These are phyloP conservation scores for Drechslerella dactyloides DNA, from an alignment of 2,329 filamentous ascomycete species.

Conservation along the genomic window DNA sequence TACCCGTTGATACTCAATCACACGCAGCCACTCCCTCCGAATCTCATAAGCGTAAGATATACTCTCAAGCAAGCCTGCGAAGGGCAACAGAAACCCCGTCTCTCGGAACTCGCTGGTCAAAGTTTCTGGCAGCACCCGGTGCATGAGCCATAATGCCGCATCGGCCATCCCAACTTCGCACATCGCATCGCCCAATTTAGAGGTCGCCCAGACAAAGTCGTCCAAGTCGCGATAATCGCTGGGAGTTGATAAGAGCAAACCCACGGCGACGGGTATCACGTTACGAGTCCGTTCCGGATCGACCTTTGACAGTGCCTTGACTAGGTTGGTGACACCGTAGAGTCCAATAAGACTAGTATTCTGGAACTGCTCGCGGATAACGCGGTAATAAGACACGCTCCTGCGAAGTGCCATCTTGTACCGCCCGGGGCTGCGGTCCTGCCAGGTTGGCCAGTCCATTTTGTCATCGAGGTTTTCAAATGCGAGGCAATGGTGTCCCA, in stretches of 20 bases:
- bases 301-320: conserved; percentile 32
- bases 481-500: conserved; percentile 9
- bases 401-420: conserved; percentile 32
- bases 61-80: conserved; percentile 4
- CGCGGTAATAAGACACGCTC: conserved; percentile 20
- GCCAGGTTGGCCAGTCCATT: conserved; percentile 16
- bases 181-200: conserved; percentile 29
- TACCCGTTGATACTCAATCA: conserved; percentile 1
- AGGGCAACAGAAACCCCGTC: not conserved
- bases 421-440: conserved; percentile 13
- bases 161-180: conserved; percentile 18
- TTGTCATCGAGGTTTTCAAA: conserved; percentile 23
- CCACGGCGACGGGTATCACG: conserved; percentile 6
- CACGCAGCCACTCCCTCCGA: not conserved
- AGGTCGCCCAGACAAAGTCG: conserved; percentile 11
- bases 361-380: conserved; percentile 10
- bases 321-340: conserved; percentile 16
- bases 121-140: conserved; percentile 1
- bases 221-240: not conserved
- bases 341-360: conserved; percentile 24
- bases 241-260: conserved; percentile 12
- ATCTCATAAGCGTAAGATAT: conserved; percentile 12
- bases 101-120: not conserved
- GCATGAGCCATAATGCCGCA: conserved; percentile 3
- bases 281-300: conserved; percentile 9